These are phyloP conservation scores for Corynespora cassiicola DNA, from an alignment of 2,329 filamentous ascomycete genomes.

Conservation along the genomic window DNA sequence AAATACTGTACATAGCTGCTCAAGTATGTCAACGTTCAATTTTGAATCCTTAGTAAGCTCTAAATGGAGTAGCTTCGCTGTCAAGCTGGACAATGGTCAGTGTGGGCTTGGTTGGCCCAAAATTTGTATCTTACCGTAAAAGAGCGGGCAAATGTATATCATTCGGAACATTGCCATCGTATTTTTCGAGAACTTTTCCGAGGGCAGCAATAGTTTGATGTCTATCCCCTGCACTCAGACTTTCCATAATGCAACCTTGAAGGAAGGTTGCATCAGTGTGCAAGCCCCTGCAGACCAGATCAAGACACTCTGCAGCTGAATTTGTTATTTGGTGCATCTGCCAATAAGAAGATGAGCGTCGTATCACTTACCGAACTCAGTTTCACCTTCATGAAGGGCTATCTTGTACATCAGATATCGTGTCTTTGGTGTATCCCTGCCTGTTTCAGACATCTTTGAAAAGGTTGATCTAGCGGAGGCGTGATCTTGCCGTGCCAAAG, in stretches of 20 bases:
- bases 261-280: conserved; percentile 68
- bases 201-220: conserved; percentile 65
- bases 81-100: conserved; percentile 44
- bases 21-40: conserved; percentile 31
- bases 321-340: conserved; percentile 17
- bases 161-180: conserved; percentile 55
- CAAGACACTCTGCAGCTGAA: conserved; percentile 68
- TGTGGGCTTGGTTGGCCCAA: no score
- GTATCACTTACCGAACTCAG: conserved; percentile 53
- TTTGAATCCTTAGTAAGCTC: conserved; percentile 47
- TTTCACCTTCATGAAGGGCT: conserved; percentile 66
- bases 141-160: conserved; percentile 68
- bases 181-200: conserved; percentile 65
- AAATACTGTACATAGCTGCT: conserved; percentile 63
- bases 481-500: conserved; percentile 64
- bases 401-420: conserved; percentile 79
- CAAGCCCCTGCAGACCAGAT: conserved; percentile 61
- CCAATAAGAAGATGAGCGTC: not conserved
- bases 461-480: conserved; percentile 63
- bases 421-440: conserved; percentile 69
- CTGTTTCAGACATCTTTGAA: conserved; percentile 63
- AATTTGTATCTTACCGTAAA: conserved; percentile 68
- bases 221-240: conserved; percentile 70
- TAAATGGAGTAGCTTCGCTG: conserved; percentile 52
- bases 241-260: conserved; percentile 81